phyloP scores from a whole-genome alignment of 129 eudicot genomes.

The Chrysanthemum makinoi region DNA sequence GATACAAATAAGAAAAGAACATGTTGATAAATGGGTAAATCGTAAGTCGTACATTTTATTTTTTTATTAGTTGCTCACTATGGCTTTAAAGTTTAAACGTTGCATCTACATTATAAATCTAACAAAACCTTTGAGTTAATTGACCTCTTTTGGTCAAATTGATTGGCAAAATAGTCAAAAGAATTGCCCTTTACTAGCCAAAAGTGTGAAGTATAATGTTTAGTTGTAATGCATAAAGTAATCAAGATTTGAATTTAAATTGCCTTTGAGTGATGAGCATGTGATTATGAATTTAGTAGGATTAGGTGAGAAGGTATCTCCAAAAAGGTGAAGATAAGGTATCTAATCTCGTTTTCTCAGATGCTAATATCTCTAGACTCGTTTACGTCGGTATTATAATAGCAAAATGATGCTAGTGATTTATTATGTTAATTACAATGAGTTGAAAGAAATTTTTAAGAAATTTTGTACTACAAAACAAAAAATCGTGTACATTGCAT shows the following conservation, averaged over 20 bases:
- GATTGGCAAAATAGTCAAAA: conserved; percentile 32
- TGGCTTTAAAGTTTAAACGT: too few relatives aligned
- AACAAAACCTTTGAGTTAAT: not conserved
- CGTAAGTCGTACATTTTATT: too few relatives aligned
- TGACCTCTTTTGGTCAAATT: conserved; percentile 23
- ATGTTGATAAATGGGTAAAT: not conserved
- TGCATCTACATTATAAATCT: not conserved
- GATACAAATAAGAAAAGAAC: not conserved
- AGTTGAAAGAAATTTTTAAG: too few relatives aligned
- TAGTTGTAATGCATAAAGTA: conserved; percentile 23
- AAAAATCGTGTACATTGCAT: too few relatives aligned
- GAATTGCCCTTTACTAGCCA: conserved; percentile 18
- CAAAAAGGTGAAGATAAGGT: too few relatives aligned
- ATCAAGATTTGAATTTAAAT: conserved; percentile 19
- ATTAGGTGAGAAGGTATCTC: conserved; percentile 25
- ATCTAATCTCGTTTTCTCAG: conserved; percentile 1
- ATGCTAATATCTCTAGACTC: not conserved
- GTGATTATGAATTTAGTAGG: conserved; percentile 30
- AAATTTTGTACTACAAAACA: too few relatives aligned
- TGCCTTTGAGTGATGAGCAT: conserved; percentile 32
- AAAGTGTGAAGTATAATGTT: conserved; percentile 25
- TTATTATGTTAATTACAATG: too few relatives aligned
- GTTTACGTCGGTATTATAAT: too few relatives aligned
- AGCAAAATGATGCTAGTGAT: too few relatives aligned
- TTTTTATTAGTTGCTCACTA: too few relatives aligned